Conservation (phyloP, 371 early-diverging fungal species). For the Mucor racemosus region DNA sequence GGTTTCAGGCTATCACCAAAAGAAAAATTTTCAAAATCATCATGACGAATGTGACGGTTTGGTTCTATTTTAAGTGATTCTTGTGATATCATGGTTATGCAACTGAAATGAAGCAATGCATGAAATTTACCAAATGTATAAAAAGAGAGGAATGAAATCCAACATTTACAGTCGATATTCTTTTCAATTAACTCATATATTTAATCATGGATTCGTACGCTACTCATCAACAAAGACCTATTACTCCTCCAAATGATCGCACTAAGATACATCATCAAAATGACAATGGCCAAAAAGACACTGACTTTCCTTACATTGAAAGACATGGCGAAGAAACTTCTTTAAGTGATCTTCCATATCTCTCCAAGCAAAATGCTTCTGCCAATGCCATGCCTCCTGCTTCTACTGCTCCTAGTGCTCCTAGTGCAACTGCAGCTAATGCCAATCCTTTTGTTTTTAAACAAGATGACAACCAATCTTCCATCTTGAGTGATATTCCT, state of each 20-base stretch:
- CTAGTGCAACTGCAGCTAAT: not conserved
- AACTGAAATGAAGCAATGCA: constrained; percentile 2
- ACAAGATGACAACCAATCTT: not conserved
- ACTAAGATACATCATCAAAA: not conserved
- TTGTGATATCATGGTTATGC: constrained; percentile 8
- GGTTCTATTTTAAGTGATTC: constrained; percentile 8
- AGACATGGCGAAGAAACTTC: constrained; percentile 11
- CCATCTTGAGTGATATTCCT: constrained; percentile 7
- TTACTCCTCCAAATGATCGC: constrained; percentile 27
- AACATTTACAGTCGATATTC: too few relatives aligned
- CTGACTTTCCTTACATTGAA: constrained; percentile 3
- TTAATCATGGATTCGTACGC: not conserved
- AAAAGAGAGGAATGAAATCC: not conserved
- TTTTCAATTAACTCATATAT: not conserved
- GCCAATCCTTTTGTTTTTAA: not conserved
- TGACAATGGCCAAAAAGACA: not conserved
- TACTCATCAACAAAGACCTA: constrained; percentile 16
- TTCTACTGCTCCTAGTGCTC: constrained; percentile 8
- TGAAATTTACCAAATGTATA: not conserved
- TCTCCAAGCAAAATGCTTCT: not conserved
- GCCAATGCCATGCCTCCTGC: constrained; percentile 1
- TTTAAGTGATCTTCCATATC: not conserved
- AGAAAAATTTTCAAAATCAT: constrained; percentile 16
- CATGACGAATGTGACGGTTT: constrained; percentile 17
- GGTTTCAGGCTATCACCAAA: constrained; percentile 13